phyloP scores from a whole-genome alignment of 192 early-diverging fungal species.

The Backusella luteola region DNA sequence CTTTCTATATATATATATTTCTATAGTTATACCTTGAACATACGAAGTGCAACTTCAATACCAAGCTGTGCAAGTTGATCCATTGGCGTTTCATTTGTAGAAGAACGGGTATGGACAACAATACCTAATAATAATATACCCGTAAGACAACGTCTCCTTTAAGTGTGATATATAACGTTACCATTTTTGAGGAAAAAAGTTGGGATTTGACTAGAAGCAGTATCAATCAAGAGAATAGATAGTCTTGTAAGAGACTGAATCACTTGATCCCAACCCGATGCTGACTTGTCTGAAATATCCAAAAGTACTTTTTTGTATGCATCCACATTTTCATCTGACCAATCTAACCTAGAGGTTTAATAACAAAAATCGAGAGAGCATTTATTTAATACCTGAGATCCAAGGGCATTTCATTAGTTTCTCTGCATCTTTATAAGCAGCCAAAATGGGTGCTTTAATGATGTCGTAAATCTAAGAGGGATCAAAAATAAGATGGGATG shows the following conservation, averaged over 20 bases:
- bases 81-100: conserved; percentile 31
- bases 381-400: conserved; percentile 28
- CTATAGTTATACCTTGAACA: conserved; percentile 44
- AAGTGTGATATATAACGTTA: neutral
- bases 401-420: conserved; percentile 42
- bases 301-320: conserved; percentile 31
- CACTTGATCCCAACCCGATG: conserved; percentile 53
- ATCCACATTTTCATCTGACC: conserved; percentile 17
- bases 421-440: conserved; percentile 47
- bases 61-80: conserved; percentile 43
- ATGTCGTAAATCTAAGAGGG: conserved; percentile 40
- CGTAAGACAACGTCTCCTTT: too few relatives aligned
- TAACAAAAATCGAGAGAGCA: too few relatives aligned
- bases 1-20: too few relatives aligned
- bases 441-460: conserved; percentile 44
- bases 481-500: neutral
- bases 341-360: conserved; percentile 21
- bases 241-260: conserved; percentile 53
- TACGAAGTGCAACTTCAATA: conserved; percentile 41
- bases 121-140: neutral
- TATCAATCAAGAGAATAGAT: conserved; percentile 49
- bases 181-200: neutral
- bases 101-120: conserved; percentile 9
- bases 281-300: conserved; percentile 44
- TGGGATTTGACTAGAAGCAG: conserved; percentile 17